phyloP scores from a whole-genome alignment of 495 filamentous ascomycete genomes.

The Massariosphaeria phaeospora region DNA sequence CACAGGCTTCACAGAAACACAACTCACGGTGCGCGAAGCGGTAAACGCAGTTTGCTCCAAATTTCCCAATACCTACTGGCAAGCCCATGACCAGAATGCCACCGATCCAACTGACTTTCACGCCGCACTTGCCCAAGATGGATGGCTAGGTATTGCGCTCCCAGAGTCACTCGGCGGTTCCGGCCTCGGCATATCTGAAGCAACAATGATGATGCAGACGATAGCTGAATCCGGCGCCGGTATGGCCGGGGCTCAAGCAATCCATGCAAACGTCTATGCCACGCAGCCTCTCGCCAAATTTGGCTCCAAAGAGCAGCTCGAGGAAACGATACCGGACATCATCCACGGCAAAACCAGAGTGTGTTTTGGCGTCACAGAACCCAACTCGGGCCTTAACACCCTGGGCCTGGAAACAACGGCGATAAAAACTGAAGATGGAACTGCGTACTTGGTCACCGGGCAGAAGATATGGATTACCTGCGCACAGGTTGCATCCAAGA shows the following conservation, averaged over 20 bases:
- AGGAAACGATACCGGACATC: conserved; percentile 60
- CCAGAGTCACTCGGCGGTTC: conserved; percentile 67
- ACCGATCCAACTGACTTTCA: conserved; percentile 70
- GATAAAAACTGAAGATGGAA: conserved; percentile 43
- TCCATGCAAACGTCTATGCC: conserved; percentile 74
- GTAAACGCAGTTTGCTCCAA: conserved; percentile 62
- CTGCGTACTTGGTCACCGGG: conserved; percentile 59
- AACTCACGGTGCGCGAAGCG: conserved; percentile 66
- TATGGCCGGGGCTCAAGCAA: conserved; percentile 70
- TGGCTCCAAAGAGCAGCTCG: conserved; percentile 45
- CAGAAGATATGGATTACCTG: conserved; percentile 82
- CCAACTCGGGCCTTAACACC: conserved; percentile 71
- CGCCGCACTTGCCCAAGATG: conserved; percentile 66
- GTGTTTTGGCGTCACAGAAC: conserved; percentile 68
- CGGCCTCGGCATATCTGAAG: conserved; percentile 73
- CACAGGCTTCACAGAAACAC: conserved; percentile 65
- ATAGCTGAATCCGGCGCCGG: conserved; percentile 71
- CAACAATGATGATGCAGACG: conserved; percentile 81
- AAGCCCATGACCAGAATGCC: conserved; percentile 59
- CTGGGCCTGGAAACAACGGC: conserved; percentile 61
- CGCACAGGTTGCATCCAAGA: conserved; percentile 69
- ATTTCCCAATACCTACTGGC: conserved; percentile 59
- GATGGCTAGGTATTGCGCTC: conserved; percentile 79
- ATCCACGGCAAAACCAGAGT: conserved; percentile 63
- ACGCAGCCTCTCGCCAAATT: conserved; percentile 69